These are phyloP conservation scores for Tetradesmus obliquus DNA, from an alignment of 139 green algal genomes.

Conservation along the genomic window DNA sequence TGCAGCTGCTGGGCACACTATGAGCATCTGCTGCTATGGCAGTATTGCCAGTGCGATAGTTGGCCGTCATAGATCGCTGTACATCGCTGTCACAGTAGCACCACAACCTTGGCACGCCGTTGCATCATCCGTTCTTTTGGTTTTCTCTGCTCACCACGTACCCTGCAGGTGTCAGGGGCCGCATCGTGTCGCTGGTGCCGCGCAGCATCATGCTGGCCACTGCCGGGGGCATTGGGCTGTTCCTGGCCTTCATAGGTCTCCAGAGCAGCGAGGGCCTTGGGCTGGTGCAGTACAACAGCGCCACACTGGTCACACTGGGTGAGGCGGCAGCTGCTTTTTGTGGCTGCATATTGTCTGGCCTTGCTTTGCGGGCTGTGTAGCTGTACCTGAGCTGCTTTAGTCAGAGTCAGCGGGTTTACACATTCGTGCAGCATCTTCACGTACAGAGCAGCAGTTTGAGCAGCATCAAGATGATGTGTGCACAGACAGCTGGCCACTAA, in stretches of 20 bases:
- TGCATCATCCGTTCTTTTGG: neutral
- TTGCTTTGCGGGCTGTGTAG: neutral
- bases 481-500: neutral
- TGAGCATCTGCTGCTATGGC: neutral
- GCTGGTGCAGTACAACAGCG: constrained; percentile 70
- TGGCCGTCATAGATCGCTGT: neutral
- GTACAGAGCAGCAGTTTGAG: neutral
- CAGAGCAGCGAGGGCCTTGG: constrained; percentile 77
- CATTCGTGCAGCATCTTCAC: neutral
- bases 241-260: constrained; percentile 63
- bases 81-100: neutral
- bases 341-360: neutral
- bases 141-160: neutral
- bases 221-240: constrained; percentile 74
- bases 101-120: neutral
- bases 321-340: neutral
- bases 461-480: neutral
- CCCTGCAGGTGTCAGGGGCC: constrained; percentile 39
- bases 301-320: constrained; percentile 66
- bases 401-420: neutral
- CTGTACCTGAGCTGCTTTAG: neutral
- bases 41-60: neutral
- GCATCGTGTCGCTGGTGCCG: constrained; percentile 66
- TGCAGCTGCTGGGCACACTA: neutral
- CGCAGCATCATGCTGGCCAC: constrained; percentile 75